phyloP scores from a whole-genome alignment of 2,329 filamentous ascomycete genomes.

The Dactylella cylindrospora region DNA sequence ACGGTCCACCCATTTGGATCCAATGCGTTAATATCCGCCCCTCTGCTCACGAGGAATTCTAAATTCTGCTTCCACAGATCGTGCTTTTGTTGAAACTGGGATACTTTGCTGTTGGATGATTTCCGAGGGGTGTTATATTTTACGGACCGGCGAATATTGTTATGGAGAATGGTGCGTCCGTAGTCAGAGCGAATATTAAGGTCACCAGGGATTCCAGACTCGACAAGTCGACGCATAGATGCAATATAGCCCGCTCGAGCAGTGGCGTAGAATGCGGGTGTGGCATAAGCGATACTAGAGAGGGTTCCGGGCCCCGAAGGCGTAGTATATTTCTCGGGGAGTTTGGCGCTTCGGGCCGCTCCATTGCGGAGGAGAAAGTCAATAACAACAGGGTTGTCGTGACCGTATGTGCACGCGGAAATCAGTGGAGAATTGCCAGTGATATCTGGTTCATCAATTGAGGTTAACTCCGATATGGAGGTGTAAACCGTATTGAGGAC shows the following conservation, averaged over 20 bases:
- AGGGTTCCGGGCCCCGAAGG: neutral
- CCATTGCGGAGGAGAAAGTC: constrained; percentile 26
- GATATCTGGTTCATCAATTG: constrained; percentile 31
- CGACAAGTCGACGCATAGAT: constrained; percentile 34
- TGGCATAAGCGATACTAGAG: constrained; percentile 3
- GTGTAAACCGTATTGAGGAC: constrained; percentile 23
- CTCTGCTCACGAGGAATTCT: constrained; percentile 16
- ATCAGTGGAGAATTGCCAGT: constrained; percentile 30
- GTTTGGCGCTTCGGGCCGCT: neutral
- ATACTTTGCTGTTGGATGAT: constrained; percentile 30
- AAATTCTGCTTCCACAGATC: constrained; percentile 29
- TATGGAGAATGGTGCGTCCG: constrained; percentile 26
- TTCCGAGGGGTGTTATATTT: constrained; percentile 35
- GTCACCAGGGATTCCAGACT: constrained; percentile 21
- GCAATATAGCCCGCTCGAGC: constrained; percentile 37
- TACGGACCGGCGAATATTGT: constrained; percentile 32
- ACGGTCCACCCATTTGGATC: constrained; percentile 29
- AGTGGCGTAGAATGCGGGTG: constrained; percentile 28
- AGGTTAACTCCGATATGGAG: constrained; percentile 26
- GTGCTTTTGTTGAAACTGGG: constrained; percentile 33
- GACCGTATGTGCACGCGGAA: constrained; percentile 29
- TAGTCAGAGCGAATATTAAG: constrained; percentile 25
- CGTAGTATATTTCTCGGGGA: constrained; percentile 8
- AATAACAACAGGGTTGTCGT: constrained; percentile 27
- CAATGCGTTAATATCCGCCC: constrained; percentile 26